Conservation (phyloP, 164 flowering plant species). For the Stephania yunnanensis region DNA sequence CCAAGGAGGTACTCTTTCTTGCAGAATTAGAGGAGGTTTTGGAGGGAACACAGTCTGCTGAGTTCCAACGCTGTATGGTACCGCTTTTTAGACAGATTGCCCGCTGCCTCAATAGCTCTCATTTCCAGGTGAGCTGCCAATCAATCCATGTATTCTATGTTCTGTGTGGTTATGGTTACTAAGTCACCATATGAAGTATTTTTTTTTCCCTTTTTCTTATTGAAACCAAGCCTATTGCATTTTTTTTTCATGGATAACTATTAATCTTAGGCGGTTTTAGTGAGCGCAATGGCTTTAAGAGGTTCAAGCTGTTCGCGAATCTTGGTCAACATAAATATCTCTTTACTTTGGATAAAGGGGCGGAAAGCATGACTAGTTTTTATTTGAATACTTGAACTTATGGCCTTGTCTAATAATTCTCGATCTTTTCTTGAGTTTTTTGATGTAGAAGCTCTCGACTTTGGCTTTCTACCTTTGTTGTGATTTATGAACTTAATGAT, state of each 20-base stretch:
- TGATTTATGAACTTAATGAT: too few relatives aligned
- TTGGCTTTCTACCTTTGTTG: too few relatives aligned
- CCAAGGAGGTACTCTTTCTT: slow-evolving; percentile 44
- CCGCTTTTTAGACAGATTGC: slow-evolving; percentile 48
- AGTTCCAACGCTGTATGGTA: slow-evolving; percentile 40
- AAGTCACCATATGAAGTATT: background rate
- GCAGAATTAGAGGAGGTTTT: slow-evolving; percentile 49
- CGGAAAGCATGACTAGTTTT: background rate
- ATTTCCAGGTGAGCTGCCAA: slow-evolving; percentile 33
- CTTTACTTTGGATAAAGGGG: background rate
- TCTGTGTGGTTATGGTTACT: too few relatives aligned
- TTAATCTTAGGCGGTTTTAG: background rate
- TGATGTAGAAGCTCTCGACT: too few relatives aligned
- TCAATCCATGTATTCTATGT: background rate
- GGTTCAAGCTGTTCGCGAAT: background rate
- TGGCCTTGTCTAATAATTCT: too few relatives aligned
- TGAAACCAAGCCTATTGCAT: background rate
- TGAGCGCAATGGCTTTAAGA: background rate
- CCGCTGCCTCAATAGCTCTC: slow-evolving; percentile 46
- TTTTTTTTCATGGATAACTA: background rate
- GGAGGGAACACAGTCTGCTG: slow-evolving; percentile 37
- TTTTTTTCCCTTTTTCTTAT: background rate
- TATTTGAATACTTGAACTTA: background rate
- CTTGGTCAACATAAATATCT: background rate
- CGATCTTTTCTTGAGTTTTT: too few relatives aligned